phyloP scores from a whole-genome alignment of 306 rosid species.

The Dryas alaskensis region DNA sequence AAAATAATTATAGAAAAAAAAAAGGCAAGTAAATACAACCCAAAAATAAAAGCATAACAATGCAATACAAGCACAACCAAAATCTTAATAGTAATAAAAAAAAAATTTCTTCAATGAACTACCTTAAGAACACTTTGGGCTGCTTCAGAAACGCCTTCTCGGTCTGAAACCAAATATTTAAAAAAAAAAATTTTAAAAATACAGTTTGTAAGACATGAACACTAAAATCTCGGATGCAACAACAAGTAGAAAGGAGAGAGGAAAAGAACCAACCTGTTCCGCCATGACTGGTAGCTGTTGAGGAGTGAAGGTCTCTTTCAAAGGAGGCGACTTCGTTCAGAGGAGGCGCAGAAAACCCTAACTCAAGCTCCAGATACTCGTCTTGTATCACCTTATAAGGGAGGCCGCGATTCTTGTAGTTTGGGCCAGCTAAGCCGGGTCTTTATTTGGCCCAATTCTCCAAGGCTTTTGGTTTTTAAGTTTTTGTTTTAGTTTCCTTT shows the following conservation, averaged over 20 bases:
- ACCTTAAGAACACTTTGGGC: slow-evolving; percentile 69
- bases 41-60: background rate
- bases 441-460: too few relatives aligned
- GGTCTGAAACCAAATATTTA: slow-evolving; percentile 36
- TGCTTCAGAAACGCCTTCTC: slow-evolving; percentile 83
- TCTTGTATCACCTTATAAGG: background rate
- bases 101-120: background rate
- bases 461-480: too few relatives aligned
- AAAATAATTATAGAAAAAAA: background rate
- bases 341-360: slow-evolving; percentile 8
- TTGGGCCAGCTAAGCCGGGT: background rate
- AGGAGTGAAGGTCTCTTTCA: slow-evolving; percentile 2
- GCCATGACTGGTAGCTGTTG: slow-evolving; percentile 52
- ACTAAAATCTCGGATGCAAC: background rate
- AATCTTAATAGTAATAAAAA: background rate
- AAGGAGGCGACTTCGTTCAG: slow-evolving; percentile 22
- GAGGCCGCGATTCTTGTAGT: background rate
- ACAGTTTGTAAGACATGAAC: background rate
- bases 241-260: background rate
- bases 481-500: too few relatives aligned
- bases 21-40: background rate
- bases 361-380: background rate
- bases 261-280: slow-evolving; percentile 50
- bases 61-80: background rate
- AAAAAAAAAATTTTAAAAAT: too few relatives aligned